Base-by-base conservation (phyloP, 257 asterid species). In the Paulownia fortunei region DNA sequence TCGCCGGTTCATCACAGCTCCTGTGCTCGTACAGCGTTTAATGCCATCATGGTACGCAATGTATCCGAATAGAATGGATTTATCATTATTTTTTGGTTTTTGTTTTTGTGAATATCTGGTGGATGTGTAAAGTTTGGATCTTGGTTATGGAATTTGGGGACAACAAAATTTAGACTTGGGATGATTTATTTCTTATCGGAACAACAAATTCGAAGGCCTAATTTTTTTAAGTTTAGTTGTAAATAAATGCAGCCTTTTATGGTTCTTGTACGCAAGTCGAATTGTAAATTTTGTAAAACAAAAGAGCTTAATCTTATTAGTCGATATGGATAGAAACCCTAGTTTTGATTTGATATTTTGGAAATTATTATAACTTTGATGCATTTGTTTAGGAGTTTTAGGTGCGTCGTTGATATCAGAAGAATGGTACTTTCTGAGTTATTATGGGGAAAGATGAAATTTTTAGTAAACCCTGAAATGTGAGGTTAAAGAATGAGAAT, bases 11-110 rank as follows among this genome's bases (percentile, higher is more conserved):
- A 71, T 79, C 69, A 30, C 67, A 64, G 51, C 63, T 11, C 19
- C 47, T 39, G 49, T 36, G 69, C 61, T 24, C 58, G 44, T 76
- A 9, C 46, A 37, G 32, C 69, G 37, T 63, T 77, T 72, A 75
- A 73, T 78, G 85, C 87, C 19, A 73, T 52, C 63, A 86, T 86
- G 92, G 92, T 88, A 78, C 46, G 80, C 56, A 46, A 42, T 59
- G 42, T 49, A 19, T 37, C 76, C 27, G 76, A 37, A 52, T 74
- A 78, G 10, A 58, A 44, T 66, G 58, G 44, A 7, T 67, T 8
- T 46, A 13, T 47, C 27, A n/a, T n/a, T n/a, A n/a, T n/a, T 4
- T 12, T n/a, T 23, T 4, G 27, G 52, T 39, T 59, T 37, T 0
- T 6, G 4, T 24, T 34, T 32, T 70, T 13, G 9, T 15, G 0